Evolutionary conservation across 192 early-diverging fungal genomes (phyloP), one percentile per base, ranked within the genome.

Genomic region (Jimgerdemannia lactiflua): DNA sequence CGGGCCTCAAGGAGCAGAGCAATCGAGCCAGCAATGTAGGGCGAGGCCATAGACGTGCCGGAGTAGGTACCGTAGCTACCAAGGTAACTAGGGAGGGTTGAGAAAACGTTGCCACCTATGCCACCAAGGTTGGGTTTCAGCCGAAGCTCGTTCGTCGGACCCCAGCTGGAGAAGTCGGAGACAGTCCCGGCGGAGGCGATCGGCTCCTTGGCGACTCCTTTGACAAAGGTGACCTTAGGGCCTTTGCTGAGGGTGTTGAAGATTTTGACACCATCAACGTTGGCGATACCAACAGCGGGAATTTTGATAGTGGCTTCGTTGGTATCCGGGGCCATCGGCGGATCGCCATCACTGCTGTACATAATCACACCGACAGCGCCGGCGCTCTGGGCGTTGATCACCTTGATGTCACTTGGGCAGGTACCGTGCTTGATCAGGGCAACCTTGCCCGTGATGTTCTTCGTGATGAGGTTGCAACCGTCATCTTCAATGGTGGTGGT

Each of bases 131-230:
- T 80, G 39, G 86, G 86, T 73, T 88, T 88, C 44, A 86, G 39
- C n/a, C 86, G 78, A 65, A 96, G 79, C 69, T 94, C 88, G 42
- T 84, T 83, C 63, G 87, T 90, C 0, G 92, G 89, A 20, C 96
- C 96, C 75, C 87, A 87, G 40, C 91, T 92, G 14, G 92, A 92
- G 73, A 93, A 95, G 43, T 70, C 67, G 18, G 94, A 95, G 8
- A 94, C 77, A 41, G 82, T 90, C 43, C 89, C 90, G 42, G 87
- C 91, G 7, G 86, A 75, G 1, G 84, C 77, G 70, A 88, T 84
- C 17, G 63, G 70, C 40, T 79, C 72, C 39, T 86, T 86, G 40
- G 90, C 88, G 6, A 75, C 72, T 18, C 91, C 73, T 1, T 78
- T 79, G 68, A 85, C 79, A 17, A 69, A 72, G 19, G 80, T 79